Evolutionary conservation across 176 grass and related monocot species (phyloP).

Genomic region (Metroxylon sagu): DNA sequence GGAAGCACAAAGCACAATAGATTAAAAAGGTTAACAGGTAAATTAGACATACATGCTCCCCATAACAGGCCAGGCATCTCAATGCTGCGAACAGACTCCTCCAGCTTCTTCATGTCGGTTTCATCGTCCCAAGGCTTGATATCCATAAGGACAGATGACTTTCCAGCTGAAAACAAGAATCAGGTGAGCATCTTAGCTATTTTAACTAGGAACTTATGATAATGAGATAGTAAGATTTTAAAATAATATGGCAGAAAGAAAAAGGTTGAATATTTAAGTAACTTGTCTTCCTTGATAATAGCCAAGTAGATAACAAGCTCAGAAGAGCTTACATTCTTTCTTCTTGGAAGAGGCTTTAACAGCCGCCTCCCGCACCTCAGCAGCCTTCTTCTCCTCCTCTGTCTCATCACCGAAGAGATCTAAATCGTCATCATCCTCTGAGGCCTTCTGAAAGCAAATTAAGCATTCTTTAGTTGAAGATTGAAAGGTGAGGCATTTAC

Average conservation of each 20-base stretch:
- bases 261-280: too few relatives aligned
- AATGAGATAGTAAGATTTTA: too few relatives aligned
- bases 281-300: too few relatives aligned
- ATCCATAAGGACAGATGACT: slow-evolving; percentile 86
- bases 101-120: slow-evolving; percentile 90
- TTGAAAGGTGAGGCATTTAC: too few relatives aligned
- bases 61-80: slow-evolving; percentile 72
- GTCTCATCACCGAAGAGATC: slow-evolving; percentile 92
- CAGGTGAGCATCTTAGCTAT: not conserved
- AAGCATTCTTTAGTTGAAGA: too few relatives aligned
- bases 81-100: slow-evolving; percentile 76
- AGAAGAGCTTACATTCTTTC: slow-evolving; percentile 62
- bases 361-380: slow-evolving; percentile 53
- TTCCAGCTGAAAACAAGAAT: slow-evolving; percentile 45
- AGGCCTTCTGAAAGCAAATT: slow-evolving; percentile 5
- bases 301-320: too few relatives aligned
- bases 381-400: slow-evolving; percentile 83
- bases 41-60: slow-evolving; percentile 66
- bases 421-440: slow-evolving; percentile 52
- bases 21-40: not conserved
- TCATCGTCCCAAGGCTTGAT: slow-evolving; percentile 98
- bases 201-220: too few relatives aligned
- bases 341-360: slow-evolving; percentile 73
- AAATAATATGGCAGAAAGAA: too few relatives aligned
- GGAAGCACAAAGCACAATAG: too few relatives aligned